These are phyloP conservation scores for Plasmopara viticola DNA, from an alignment of 352 stramenopile genomes.

Conservation along the genomic window DNA sequence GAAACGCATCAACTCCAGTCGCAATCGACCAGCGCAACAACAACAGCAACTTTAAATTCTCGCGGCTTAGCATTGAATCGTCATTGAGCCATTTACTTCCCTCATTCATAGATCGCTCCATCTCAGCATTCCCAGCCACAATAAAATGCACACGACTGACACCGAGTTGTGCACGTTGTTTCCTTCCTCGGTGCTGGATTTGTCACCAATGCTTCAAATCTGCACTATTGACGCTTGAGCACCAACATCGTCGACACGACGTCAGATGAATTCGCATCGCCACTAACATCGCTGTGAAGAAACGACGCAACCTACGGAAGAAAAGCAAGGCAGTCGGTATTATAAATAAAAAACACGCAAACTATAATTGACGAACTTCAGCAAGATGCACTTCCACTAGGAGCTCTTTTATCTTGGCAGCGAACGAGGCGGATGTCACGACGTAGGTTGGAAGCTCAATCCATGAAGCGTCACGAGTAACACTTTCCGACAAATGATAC, in stretches of 20 bases:
- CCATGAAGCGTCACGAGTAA: constrained; percentile 10
- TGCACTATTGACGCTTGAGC: constrained; percentile 34
- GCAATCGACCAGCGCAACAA: constrained; percentile 19
- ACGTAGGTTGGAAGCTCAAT: constrained; percentile 50
- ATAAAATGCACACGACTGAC: constrained; percentile 1
- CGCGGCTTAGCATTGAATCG: constrained; percentile 8
- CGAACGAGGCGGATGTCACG: constrained; percentile 57
- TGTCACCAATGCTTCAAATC: neutral
- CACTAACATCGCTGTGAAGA: constrained; percentile 59
- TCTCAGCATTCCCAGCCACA: constrained; percentile 7
- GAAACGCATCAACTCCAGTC: constrained; percentile 23
- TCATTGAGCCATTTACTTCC: constrained; percentile 6
- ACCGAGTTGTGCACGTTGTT: neutral
- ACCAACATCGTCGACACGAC: constrained; percentile 60
- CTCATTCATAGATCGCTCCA: constrained; percentile 10
- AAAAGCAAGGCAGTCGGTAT: constrained; percentile 5
- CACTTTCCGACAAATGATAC: constrained; percentile 38
- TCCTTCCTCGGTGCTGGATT: neutral
- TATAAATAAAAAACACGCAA: neutral
- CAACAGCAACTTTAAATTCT: constrained; percentile 8
- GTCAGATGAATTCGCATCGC: constrained; percentile 58
- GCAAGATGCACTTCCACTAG: constrained; percentile 40
- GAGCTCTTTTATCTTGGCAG: constrained; percentile 39
- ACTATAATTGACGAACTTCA: constrained; percentile 25
- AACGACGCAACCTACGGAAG: constrained; percentile 46